Evolutionary conservation across 768 basidiomycete genomes (phyloP), one percentile per base, ranked within the genome.

Genomic region (Leccinum disarticulatum): DNA sequence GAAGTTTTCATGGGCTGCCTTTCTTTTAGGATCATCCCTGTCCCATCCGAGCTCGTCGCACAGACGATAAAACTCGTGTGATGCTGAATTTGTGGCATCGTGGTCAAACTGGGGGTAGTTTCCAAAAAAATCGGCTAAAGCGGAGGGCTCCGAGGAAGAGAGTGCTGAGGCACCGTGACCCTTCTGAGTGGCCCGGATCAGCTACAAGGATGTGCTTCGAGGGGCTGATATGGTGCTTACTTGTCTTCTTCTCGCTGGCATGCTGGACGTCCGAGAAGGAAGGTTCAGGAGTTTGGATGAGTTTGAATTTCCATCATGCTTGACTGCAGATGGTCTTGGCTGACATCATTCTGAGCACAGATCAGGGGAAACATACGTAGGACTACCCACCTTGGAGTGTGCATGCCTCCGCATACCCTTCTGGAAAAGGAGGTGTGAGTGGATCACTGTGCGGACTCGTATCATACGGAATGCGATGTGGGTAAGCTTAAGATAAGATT

Each of bases 11-110:
- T 66, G 56, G 0, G 66, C 66, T 0, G 8, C 14, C 14, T n/a
- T 0, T 43, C 54, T n/a, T 2, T 41, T 47, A 0, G 33, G 19
- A 14, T 62, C 6, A 0, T 25, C 15, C 2, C 46, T 19, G 1
- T 47, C 46, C 66, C 66, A 68, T 6, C 30, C 56, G 1, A 14
- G 13, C 7, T 60, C 14, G 36, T 68, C 19, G 36, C 66, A 67
- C 11, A 55, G 30, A n/a, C 60, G 60, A 22, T 61, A 61, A 19
- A 61, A 61, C 33, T 61, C 60, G 47, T 27, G 52, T 52, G 56
- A 54, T 6, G 60, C 56, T n/a, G 56, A 61, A n/a, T 41, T 13
- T 6, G 38, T 54, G 10, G 60, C 7, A 13, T 58, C 25, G 22
- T 61, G 49, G 17, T 35, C 3, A 13, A 61, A 61, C 30, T 6